phyloP scores from a whole-genome alignment of 768 basidiomycete genomes.

The Tulasnella calospora region DNA sequence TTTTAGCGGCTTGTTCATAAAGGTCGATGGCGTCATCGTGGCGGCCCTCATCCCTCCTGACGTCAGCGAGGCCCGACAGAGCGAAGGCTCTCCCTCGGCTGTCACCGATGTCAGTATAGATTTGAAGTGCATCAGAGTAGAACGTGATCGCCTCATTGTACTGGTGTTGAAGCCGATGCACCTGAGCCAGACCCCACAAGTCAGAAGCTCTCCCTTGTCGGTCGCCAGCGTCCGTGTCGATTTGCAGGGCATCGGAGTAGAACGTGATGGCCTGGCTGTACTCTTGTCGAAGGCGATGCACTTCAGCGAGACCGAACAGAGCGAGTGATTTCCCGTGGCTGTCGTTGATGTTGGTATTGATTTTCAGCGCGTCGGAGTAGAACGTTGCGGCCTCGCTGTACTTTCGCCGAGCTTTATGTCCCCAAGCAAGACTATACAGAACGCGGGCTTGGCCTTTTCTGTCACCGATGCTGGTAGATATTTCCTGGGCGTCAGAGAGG shows the following conservation, averaged over 20 bases:
- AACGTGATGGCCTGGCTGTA: not conserved
- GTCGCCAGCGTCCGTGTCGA: not conserved
- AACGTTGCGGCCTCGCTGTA: not conserved
- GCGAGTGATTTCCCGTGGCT: not conserved
- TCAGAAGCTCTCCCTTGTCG: not conserved
- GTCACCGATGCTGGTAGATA: not conserved
- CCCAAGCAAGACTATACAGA: not conserved
- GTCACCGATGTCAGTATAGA: not conserved
- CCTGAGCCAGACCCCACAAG: not conserved
- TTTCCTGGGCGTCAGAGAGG: not conserved
- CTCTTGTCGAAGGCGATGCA: not conserved
- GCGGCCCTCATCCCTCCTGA: not conserved
- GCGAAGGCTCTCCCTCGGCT: not conserved
- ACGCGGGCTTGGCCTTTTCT: not conserved
- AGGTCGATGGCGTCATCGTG: not conserved
- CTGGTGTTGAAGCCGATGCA: not conserved
- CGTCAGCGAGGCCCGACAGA: not conserved
- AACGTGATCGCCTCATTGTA: not conserved
- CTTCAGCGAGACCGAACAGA: not conserved
- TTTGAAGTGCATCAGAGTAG: not conserved
- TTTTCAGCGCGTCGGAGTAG: not conserved
- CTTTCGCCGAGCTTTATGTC: not conserved
- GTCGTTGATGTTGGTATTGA: not conserved
- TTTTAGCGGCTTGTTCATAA: not conserved
- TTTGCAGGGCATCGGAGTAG: not conserved